Evolutionary conservation across 148 eudicot genomes (phyloP).

Genomic region (Polygonum aviculare): DNA sequence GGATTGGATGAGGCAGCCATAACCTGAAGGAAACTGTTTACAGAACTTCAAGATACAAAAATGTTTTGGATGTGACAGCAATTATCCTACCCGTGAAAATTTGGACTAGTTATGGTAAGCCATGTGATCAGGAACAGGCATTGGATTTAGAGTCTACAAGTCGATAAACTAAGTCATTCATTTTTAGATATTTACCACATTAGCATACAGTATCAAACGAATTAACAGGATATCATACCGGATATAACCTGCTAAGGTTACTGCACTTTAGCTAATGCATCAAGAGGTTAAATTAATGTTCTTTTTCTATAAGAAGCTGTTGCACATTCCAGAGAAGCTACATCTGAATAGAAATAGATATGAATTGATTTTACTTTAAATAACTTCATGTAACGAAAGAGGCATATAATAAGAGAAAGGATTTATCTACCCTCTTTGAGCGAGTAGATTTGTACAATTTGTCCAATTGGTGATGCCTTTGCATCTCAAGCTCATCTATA

Average conservation of each 20-base stretch:
- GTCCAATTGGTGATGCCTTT: conserved; percentile 77
- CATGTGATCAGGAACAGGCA: background rate
- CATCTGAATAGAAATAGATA: background rate
- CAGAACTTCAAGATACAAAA: background rate
- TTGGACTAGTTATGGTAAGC: background rate
- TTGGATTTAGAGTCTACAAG: background rate
- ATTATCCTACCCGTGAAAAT: background rate
- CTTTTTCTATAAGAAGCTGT: background rate
- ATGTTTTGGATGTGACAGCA: background rate
- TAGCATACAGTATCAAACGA: background rate
- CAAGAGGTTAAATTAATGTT: background rate
- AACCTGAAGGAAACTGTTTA: background rate
- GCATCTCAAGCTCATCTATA: conserved; percentile 88
- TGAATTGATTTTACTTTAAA: background rate
- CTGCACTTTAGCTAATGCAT: background rate
- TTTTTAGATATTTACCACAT: background rate
- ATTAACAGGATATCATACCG: background rate
- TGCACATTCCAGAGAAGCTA: background rate
- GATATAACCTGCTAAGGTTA: background rate
- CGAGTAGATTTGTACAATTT: conserved; percentile 86
- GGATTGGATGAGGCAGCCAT: background rate
- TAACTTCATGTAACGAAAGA: background rate
- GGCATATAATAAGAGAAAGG: background rate
- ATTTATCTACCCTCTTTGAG: conserved; percentile 57
- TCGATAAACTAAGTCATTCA: background rate